phyloP scores from a whole-genome alignment of 2,329 filamentous ascomycete species.

The Domatiomyces globalis region DNA sequence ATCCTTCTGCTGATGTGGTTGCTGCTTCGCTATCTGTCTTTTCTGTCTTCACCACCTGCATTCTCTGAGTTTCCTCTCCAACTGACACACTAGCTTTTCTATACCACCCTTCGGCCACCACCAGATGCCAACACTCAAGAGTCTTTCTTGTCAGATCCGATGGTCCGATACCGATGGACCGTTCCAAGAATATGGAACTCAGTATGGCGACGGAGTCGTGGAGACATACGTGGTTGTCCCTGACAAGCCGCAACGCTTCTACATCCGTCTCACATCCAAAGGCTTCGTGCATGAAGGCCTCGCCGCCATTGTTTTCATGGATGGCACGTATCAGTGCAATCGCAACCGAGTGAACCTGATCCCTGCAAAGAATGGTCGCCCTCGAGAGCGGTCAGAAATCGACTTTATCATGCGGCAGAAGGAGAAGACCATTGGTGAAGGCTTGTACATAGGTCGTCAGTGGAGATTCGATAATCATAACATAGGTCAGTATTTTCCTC shows the following conservation, averaged over 20 bases:
- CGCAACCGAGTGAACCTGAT: conserved; percentile 35
- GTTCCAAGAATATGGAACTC: conserved; percentile 37
- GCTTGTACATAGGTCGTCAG: conserved; percentile 35
- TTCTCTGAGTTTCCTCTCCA: neutral
- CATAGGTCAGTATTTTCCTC: conserved; percentile 25
- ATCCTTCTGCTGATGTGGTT: neutral
- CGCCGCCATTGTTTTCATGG: conserved; percentile 43
- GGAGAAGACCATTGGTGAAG: conserved; percentile 35
- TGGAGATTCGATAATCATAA: conserved; percentile 41
- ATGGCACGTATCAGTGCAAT: conserved; percentile 45
- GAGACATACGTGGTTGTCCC: conserved; percentile 40
- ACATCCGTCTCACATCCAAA: conserved; percentile 34
- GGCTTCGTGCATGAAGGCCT: conserved; percentile 41
- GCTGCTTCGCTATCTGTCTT: neutral
- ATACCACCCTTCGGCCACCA: neutral
- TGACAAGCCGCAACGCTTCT: conserved; percentile 28
- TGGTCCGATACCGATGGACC: conserved; percentile 29
- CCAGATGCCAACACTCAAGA: conserved; percentile 40
- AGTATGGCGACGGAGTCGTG: conserved; percentile 39
- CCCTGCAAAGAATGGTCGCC: conserved; percentile 19
- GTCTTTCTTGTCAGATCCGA: conserved; percentile 39
- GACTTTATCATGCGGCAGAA: conserved; percentile 41
- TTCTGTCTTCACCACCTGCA: neutral
- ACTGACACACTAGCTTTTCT: neutral
- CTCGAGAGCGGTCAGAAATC: conserved; percentile 26